These are phyloP conservation scores for Orbilia ellipsospora DNA, from an alignment of 2,329 filamentous ascomycete genomes.

Conservation along the genomic window DNA sequence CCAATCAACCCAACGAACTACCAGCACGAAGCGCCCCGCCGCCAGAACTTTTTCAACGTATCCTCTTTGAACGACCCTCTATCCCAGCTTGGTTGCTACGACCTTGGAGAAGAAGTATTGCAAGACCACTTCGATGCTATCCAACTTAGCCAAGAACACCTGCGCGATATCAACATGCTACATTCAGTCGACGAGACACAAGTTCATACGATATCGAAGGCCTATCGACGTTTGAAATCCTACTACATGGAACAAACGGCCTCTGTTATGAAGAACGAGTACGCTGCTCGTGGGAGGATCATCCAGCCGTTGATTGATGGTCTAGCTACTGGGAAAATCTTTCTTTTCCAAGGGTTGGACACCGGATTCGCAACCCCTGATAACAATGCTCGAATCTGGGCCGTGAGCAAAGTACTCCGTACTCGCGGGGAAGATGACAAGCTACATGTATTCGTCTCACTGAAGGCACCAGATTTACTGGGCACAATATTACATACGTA, in stretches of 20 bases:
- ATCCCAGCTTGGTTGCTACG: slow-evolving; percentile 64
- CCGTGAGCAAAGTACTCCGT: slow-evolving; percentile 61
- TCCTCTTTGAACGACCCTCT: slow-evolving; percentile 49
- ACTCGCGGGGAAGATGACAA: slow-evolving; percentile 55
- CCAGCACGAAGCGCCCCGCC: slow-evolving; percentile 34
- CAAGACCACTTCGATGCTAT: slow-evolving; percentile 64
- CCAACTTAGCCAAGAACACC: slow-evolving; percentile 64
- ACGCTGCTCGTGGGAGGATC: slow-evolving; percentile 60
- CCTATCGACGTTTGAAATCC: slow-evolving; percentile 60
- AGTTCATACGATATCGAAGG: slow-evolving; percentile 60
- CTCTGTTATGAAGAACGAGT: slow-evolving; percentile 56
- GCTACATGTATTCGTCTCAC: slow-evolving; percentile 64
- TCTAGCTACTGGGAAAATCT: slow-evolving; percentile 58
- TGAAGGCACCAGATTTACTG: slow-evolving; percentile 63
- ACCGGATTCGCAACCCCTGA: slow-evolving; percentile 63
- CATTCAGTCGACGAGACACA: slow-evolving; percentile 62
- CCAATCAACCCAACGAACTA: slow-evolving; percentile 48
- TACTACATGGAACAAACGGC: slow-evolving; percentile 53
- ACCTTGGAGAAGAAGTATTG: slow-evolving; percentile 64
- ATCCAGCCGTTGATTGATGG: slow-evolving; percentile 58
- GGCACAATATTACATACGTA: slow-evolving; percentile 65
- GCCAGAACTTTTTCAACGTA: slow-evolving; percentile 45
- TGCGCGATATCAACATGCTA: slow-evolving; percentile 60
- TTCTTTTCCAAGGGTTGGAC: slow-evolving; percentile 62
- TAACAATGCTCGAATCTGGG: slow-evolving; percentile 63